Percentiles rank a stretch among this genome's conserved stretches.
Evolutionary conservation across 2,329 filamentous ascomycete genomes (phyloP).

Genomic region (Phialocephala subalpina): DNA sequence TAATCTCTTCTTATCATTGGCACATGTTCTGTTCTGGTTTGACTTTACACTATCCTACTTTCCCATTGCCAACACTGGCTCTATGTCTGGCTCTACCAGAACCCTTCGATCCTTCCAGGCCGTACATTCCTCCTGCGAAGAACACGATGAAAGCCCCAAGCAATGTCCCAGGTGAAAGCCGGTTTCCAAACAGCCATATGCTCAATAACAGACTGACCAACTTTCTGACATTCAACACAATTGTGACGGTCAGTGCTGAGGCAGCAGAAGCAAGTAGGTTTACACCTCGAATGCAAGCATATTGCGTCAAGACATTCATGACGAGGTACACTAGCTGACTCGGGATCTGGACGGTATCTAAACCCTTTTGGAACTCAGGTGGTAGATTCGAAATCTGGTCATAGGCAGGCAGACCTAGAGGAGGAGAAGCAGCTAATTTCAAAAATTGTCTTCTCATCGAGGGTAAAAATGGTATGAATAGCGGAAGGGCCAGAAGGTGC

Average conservation of each 20-base stretch:
- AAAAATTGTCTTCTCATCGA: slow-evolving; percentile 70
- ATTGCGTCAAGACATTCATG: slow-evolving; percentile 87
- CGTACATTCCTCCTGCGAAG: slow-evolving; percentile 89
- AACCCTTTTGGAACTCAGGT: slow-evolving; percentile 47
- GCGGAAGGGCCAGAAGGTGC: slow-evolving; percentile 75
- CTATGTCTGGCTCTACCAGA: slow-evolving; percentile 46
- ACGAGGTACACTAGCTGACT: slow-evolving; percentile 75
- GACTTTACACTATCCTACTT: slow-evolving; percentile 38
- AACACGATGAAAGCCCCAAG: slow-evolving; percentile 88
- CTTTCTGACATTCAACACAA: slow-evolving; percentile 95
- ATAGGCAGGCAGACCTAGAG: slow-evolving; percentile 55
- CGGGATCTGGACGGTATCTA: slow-evolving; percentile 57
- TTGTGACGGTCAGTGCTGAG: slow-evolving; percentile 93
- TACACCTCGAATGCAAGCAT: slow-evolving; percentile 93
- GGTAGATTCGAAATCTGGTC: slow-evolving; percentile 45
- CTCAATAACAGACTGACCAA: slow-evolving; percentile 89
- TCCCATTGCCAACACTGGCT: slow-evolving; percentile 39
- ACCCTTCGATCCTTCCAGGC: slow-evolving; percentile 65
- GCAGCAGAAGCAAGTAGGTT: slow-evolving; percentile 91
- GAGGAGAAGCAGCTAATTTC: slow-evolving; percentile 69
- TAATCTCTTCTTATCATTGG: slow-evolving; percentile 14
- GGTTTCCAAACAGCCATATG: slow-evolving; percentile 93
- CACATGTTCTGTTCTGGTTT: slow-evolving; percentile 3
- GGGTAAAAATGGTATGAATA: slow-evolving; percentile 77
- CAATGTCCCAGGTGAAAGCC: slow-evolving; percentile 77